These are phyloP conservation scores for Diplodia scrobiculata DNA, from an alignment of 2,329 filamentous ascomycete species.

Conservation along the genomic window DNA sequence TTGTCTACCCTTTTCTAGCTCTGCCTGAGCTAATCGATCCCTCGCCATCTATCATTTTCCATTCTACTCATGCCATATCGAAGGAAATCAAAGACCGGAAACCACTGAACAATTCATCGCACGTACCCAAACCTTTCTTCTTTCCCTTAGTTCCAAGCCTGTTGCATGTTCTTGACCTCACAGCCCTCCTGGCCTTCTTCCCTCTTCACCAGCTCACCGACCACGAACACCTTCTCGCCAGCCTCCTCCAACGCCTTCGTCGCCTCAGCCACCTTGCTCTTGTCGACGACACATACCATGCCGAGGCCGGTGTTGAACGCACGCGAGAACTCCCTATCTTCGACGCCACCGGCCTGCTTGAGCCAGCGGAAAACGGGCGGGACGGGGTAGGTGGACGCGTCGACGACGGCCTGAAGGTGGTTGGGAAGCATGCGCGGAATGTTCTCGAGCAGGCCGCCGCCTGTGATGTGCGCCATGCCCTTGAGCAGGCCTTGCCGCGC, in stretches of 20 bases:
- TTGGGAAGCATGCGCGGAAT: conserved; percentile 88
- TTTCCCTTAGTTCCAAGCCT: conserved; percentile 45
- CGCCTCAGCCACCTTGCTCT: conserved; percentile 64
- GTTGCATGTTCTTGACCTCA: conserved; percentile 62
- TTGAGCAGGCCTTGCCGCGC: conserved; percentile 68
- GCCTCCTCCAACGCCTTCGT: conserved; percentile 61
- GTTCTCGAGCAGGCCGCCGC: conserved; percentile 89
- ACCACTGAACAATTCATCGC: background rate
- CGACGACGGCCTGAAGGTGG: conserved; percentile 76
- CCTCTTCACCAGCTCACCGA: conserved; percentile 70
- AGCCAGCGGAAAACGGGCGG: conserved; percentile 87
- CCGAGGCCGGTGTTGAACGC: conserved; percentile 95
- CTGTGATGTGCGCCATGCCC: conserved; percentile 95
- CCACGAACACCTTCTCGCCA: conserved; percentile 75
- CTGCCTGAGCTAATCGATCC: background rate
- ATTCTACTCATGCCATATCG: background rate
- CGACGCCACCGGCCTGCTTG: conserved; percentile 70
- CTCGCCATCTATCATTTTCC: background rate
- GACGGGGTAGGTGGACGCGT: conserved; percentile 73
- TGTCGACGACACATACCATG: conserved; percentile 83
- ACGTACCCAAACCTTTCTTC: background rate
- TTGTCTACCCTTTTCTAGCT: conserved; percentile 1
- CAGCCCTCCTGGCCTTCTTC: conserved; percentile 60
- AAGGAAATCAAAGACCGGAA: background rate
- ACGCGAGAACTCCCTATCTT: conserved; percentile 76